Conservation (phyloP, 352 stramenopile species). For the Phytophthora meadii region DNA sequence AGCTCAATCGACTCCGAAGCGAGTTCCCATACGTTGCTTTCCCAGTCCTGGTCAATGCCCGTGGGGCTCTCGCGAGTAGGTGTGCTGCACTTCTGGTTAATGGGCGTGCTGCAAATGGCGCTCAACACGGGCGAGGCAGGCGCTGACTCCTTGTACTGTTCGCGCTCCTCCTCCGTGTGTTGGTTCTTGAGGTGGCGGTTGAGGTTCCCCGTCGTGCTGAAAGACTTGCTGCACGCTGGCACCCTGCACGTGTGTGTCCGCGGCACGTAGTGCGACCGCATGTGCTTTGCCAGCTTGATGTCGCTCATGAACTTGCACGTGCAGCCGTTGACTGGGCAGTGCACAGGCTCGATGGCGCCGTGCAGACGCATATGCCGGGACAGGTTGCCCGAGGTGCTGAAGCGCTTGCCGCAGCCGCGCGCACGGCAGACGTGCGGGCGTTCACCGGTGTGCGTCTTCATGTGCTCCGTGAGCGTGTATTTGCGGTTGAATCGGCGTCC, state of each 20-base stretch:
- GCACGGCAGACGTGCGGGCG: constrained; percentile 48
- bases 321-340: constrained; percentile 38
- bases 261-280: constrained; percentile 48
- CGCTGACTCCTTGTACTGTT: constrained; percentile 17
- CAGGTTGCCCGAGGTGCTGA: constrained; percentile 61
- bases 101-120: constrained; percentile 33
- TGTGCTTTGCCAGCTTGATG: constrained; percentile 54
- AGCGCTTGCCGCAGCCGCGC: constrained; percentile 51
- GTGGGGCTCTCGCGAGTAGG: constrained; percentile 36
- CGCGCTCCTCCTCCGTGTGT: constrained; percentile 36
- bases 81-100: constrained; percentile 25
- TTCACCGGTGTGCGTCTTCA: constrained; percentile 79
- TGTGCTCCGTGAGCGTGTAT: constrained; percentile 76
- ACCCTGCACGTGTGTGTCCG: constrained; percentile 48
- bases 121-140: constrained; percentile 16
- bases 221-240: constrained; percentile 48
- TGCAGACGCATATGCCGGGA: constrained; percentile 57
- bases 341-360: constrained; percentile 43
- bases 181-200: constrained; percentile 61
- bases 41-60: constrained; percentile 42
- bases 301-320: constrained; percentile 44
- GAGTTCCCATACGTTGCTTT: constrained; percentile 27
- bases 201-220: constrained; percentile 61
- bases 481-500: constrained; percentile 69
- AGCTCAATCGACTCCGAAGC: constrained; percentile 21